Percentiles rank a stretch among this genome's conserved stretches.
Evolutionary conservation across 163 green algal species (phyloP).

Genomic region (Scenedesmus sp.): DNA sequence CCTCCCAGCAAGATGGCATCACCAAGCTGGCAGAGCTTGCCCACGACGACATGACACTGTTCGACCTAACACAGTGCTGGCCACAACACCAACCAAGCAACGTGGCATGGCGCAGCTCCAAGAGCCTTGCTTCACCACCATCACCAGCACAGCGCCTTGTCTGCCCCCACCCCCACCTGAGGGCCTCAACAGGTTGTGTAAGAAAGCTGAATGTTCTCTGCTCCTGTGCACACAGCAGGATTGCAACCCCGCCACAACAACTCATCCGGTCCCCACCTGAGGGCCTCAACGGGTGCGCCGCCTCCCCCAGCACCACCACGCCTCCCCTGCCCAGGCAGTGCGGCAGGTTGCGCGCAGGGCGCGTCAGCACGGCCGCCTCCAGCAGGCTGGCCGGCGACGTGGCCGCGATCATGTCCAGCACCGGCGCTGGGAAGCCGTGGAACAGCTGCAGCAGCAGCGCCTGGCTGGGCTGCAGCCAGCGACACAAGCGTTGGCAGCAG

Average conservation of each 20-base stretch:
- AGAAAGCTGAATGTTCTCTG: no score
- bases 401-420: conserved; percentile 34
- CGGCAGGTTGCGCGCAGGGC: conserved; percentile 53
- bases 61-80: no score
- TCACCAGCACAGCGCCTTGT: no score
- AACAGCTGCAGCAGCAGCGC: conserved; percentile 45
- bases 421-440: conserved; percentile 19
- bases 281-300: conserved; percentile 62
- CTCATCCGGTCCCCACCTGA: conserved; percentile 37
- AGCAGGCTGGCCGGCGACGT: conserved; percentile 37
- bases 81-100: no score
- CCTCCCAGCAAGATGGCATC: no score
- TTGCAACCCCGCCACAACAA: no score
- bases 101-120: no score
- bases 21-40: no score
- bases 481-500: not conserved
- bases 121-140: not conserved
- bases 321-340: conserved; percentile 57
- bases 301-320: conserved; percentile 65
- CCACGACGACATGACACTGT: no score
- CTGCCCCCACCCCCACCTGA: conserved; percentile 36
- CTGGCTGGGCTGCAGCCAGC: conserved; percentile 3
- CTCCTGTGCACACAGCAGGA: no score
- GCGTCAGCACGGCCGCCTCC: conserved; percentile 42
- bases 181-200: conserved; percentile 58